Base-by-base conservation (phyloP, 2,329 filamentous ascomycete genomes). In the Orbilia javanica region DNA sequence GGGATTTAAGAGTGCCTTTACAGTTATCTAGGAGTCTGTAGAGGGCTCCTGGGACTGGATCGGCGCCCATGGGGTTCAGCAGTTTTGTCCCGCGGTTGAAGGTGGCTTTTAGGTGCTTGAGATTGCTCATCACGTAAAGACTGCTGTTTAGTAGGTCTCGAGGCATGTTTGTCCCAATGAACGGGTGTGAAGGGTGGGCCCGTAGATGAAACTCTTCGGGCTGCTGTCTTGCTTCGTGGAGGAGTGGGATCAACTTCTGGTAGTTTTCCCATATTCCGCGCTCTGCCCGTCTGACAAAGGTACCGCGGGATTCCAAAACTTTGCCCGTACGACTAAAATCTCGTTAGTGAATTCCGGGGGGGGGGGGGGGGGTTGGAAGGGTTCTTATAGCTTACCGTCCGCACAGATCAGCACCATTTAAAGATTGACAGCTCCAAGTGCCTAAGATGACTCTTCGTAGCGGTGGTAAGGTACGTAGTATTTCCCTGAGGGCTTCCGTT, bases 201-300 rank as follows among this genome's bases (percentile, higher is more conserved):
- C 34, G 34, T 10, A 36, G 7, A 36, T 8, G 36, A 46, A 46
- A 5, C 18, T 46, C 60, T 11, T 2, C 1, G 4, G 60, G 60
- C 25, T 46, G 36, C 20, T 46, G 60, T 10, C 48, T 27, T n/a
- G 39, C 15, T 4, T 20, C 60, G 11, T 31, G 60, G 2, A 64
- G 60, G 15, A 64, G 25, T 13, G 60, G 60, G 36, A 64, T 46
- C 25, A 64, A 18, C 13, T 31, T 62, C 10, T 48, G 34, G 15
- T 64, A 64, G 60, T 46, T 64, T 4, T 39, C 36, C 60, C 60
- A 64, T 18, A 7, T 11, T 1, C n/a, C 3, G 31, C 60, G 60
- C 11, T 64, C 60, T 4, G 4, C 3, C 20, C 34, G 34, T 29
- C 60, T 64, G 2, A 31, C 48, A 2, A n/a, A 2, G 31, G 53